phyloP scores from a whole-genome alignment of 139 green algal species.

The Micromonas pusilla region DNA sequence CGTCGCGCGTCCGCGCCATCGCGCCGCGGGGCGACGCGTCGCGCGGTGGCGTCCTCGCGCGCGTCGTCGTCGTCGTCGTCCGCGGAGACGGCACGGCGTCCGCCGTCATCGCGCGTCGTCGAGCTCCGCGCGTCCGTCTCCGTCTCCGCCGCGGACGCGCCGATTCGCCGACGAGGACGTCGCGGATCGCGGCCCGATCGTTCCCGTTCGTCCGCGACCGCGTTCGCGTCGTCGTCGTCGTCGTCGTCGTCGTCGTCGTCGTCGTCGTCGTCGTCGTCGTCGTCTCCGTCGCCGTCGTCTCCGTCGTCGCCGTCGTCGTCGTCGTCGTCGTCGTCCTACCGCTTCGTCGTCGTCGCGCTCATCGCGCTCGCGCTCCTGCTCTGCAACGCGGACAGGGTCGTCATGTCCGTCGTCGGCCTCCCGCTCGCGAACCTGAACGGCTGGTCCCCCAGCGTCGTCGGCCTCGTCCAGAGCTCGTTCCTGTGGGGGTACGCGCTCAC shows the following conservation, averaged over 20 bases:
- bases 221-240: too few relatives aligned
- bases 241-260: neutral
- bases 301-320: neutral
- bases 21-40: too few relatives aligned
- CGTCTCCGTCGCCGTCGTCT: neutral
- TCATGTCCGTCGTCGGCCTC: slow-evolving; percentile 86
- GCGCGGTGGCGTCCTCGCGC: too few relatives aligned
- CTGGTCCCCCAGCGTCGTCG: slow-evolving; percentile 51
- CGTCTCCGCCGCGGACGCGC: too few relatives aligned
- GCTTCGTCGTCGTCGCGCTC: slow-evolving; percentile 35
- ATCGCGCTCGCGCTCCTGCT: slow-evolving; percentile 51
- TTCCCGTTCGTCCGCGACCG: neutral
- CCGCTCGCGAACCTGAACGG: slow-evolving; percentile 78
- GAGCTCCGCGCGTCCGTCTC: too few relatives aligned
- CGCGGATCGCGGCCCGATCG: too few relatives aligned
- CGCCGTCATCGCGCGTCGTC: neutral
- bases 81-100: neutral
- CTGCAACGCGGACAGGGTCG: slow-evolving; percentile 98
- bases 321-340: neutral
- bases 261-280: too few relatives aligned
- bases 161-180: too few relatives aligned
- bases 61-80: neutral
- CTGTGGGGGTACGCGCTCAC: slow-evolving; percentile 89
- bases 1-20: too few relatives aligned
- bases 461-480: slow-evolving; percentile 78